phyloP scores from a whole-genome alignment of 108 stramenopile genomes.

The Pseudonitzschia multistriata region DNA sequence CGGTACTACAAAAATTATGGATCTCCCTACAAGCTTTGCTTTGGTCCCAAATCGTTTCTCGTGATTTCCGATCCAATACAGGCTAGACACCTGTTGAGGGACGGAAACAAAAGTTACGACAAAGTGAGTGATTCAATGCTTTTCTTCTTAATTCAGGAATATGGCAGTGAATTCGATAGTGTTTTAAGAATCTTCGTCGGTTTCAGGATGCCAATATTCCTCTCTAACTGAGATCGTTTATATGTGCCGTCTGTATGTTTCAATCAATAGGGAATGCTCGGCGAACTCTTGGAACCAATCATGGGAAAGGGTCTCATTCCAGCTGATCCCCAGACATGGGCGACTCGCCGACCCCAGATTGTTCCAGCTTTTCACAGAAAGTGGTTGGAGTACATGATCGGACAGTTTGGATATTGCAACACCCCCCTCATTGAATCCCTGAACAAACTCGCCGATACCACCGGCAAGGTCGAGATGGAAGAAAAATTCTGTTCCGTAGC shows the following conservation, averaged over 20 bases:
- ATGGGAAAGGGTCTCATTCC: conserved; percentile 89
- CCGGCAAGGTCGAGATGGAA: conserved; percentile 87
- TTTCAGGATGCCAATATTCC: not conserved
- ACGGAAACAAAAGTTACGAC: conserved; percentile 87
- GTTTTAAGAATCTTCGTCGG: not conserved
- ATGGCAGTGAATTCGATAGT: not conserved
- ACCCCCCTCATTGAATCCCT: conserved; percentile 70
- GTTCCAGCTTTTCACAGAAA: conserved; percentile 94
- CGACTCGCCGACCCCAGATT: conserved; percentile 83
- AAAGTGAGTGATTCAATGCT: conserved; percentile 33
- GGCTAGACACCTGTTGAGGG: conserved; percentile 81
- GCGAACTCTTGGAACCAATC: conserved; percentile 89
- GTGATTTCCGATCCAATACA: conserved; percentile 92
- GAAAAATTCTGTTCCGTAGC: conserved; percentile 88
- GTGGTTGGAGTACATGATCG: conserved; percentile 93
- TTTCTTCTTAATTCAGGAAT: conserved; percentile 12
- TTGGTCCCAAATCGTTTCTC: conserved; percentile 94
- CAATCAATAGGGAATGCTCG: conserved; percentile 64
- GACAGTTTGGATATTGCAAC: conserved; percentile 91
- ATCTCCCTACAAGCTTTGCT: conserved; percentile 93
- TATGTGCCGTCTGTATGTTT: not conserved
- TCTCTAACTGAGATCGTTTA: too few relatives aligned
- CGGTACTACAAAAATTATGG: conserved; percentile 79
- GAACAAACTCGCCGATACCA: conserved; percentile 48
- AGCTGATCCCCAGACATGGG: conserved; percentile 95